Evolutionary conservation across 202 grass and related monocot genomes (phyloP), one percentile per base, ranked within the genome.

Genomic region (Tripidium arundinaceum): DNA sequence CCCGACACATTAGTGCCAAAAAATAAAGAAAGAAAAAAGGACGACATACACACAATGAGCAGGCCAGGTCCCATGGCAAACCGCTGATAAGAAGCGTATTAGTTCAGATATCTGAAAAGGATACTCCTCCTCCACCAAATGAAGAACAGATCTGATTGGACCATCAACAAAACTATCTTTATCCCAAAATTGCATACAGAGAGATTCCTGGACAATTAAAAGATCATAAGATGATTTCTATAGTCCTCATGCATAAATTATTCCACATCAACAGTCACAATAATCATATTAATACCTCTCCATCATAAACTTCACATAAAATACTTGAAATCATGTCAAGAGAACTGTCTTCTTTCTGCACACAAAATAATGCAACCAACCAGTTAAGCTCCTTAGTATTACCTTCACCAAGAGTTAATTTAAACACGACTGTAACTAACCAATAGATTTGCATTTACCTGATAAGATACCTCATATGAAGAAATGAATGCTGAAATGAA

Each of bases 161-260:
- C 86, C 84, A 90, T 98, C 94, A 65, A 94, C 84, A 77, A 90
- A 98, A 72, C 92, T 91, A 73, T 92, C 79, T 83, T 87, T 94
- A 70, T 98, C 94, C 94, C 94, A 98, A 80, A 98, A 98, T 83
- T 98, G 94, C 84, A 92, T 84, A 36, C 87, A 94, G 55, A 98
- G 86, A 71, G 90, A 92, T 89, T 98, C 94, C 94, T 93, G 77
- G 37, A 87, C 82, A 70, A 64, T 84, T 75, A 61, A 69, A 82
- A 79, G 12, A 31, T 24, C 41, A 86, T 33, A 24, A 49, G 40
- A 27, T 72, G 21, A 79, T 79, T 66, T n/a, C 54, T 57, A 13
- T 37, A 40, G 21, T 49, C 37, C 27, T 75, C 43, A 62, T 55
- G 80, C 43, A 86, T 72, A 37, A 69, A 75, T 57, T 43, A 19